Evolutionary conservation across 2,329 filamentous ascomycete species (phyloP).

Genomic region (Decorospora gaudefroyi): DNA sequence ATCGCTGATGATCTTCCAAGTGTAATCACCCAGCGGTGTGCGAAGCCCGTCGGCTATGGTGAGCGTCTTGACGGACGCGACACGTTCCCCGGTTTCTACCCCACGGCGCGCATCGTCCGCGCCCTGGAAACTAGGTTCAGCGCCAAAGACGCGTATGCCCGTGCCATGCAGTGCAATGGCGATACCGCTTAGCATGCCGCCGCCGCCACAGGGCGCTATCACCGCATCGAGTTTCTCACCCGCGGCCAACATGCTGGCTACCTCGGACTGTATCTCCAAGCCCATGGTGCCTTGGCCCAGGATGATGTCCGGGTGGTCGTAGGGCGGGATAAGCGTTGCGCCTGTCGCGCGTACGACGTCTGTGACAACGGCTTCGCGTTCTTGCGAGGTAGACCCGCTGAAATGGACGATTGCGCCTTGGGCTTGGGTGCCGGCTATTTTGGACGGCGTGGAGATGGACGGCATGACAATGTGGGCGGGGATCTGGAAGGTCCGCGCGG

Average conservation of each 20-base stretch:
- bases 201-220: slow-evolving; percentile 83
- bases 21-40: slow-evolving; percentile 75
- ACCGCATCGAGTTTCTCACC: slow-evolving; percentile 55
- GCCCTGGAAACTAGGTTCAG: slow-evolving; percentile 81
- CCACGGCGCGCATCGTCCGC: slow-evolving; percentile 81
- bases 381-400: slow-evolving; percentile 76
- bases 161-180: slow-evolving; percentile 76
- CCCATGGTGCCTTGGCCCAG: slow-evolving; percentile 91
- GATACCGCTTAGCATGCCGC: slow-evolving; percentile 82
- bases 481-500: slow-evolving; percentile 72
- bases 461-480: slow-evolving; percentile 94
- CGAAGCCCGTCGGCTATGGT: slow-evolving; percentile 89
- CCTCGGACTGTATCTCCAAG: slow-evolving; percentile 79
- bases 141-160: slow-evolving; percentile 77
- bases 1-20: slow-evolving; percentile 78
- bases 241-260: slow-evolving; percentile 56
- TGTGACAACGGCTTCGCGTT: slow-evolving; percentile 78
- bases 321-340: slow-evolving; percentile 82
- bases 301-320: slow-evolving; percentile 90
- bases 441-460: slow-evolving; percentile 77
- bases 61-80: slow-evolving; percentile 71
- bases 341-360: slow-evolving; percentile 71
- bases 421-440: slow-evolving; percentile 78
- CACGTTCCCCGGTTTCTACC: slow-evolving; percentile 64
- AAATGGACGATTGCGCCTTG: slow-evolving; percentile 82